Base-by-base conservation (phyloP, 2,329 filamentous ascomycete species). In the Leptosphaerulina australis region DNA sequence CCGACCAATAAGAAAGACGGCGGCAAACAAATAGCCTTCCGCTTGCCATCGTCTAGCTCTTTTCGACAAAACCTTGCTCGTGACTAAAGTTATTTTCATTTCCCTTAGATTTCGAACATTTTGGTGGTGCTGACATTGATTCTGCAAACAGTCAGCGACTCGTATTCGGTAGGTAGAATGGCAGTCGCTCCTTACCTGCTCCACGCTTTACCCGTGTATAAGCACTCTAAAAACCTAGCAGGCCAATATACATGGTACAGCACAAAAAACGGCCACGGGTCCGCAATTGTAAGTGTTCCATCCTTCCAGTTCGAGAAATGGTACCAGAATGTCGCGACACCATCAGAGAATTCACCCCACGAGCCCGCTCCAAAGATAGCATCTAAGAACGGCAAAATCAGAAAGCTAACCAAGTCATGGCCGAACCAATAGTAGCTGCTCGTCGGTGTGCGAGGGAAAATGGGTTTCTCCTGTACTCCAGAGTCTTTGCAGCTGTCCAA, bases 41-140 rank as follows among this genome's bases (percentile, higher is more conserved):
- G n/a, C n/a, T n/a, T n/a, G n/a, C n/a, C n/a, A n/a, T n/a, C n/a
- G n/a, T n/a, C n/a, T n/a, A n/a, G n/a, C n/a, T n/a, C n/a, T n/a
- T n/a, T n/a, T n/a, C n/a, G n/a, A n/a, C n/a, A n/a, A n/a, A n/a
- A n/a, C n/a, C n/a, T n/a, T n/a, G n/a, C n/a, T n/a, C n/a, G n/a
- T n/a, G n/a, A n/a, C n/a, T n/a, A n/a, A n/a, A n/a, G n/a, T n/a
- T n/a, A n/a, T 17, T 1, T 18, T 14, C 18, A 9, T 10, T 18
- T 9, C 26, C 12, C 5, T 25, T 43, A 45, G 4, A 22, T 21
- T 47, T 64, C 61, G 63, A 84, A 84, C 67, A 84, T 77, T 69
- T 83, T 85, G 20, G 77, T 79, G 10, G 87, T 89, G 60, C 85
- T 87, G 3, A 88, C 83, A 68, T 90, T 89, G 28, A 87, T 67